Conservation (phyloP, 495 filamentous ascomycete species). For the Tuber aestivum region DNA sequence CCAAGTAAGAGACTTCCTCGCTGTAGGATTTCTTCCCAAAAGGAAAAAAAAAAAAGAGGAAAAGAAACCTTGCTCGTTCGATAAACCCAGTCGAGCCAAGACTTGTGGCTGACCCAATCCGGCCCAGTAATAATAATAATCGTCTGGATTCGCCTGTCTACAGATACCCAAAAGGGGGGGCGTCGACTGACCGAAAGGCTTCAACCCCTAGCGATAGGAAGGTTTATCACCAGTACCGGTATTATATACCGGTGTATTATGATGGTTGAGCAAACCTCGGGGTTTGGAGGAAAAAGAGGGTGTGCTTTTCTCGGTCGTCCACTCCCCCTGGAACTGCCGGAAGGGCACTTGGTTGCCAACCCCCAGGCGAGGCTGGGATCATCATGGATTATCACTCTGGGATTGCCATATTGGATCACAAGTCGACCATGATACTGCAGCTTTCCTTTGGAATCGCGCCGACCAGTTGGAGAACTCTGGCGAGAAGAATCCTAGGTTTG, state of each 20-base stretch:
- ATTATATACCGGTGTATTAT: too few species aligned
- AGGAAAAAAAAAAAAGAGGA: background rate
- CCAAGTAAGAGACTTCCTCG: background rate
- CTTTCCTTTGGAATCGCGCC: background rate
- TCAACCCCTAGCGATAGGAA: background rate
- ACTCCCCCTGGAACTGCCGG: background rate
- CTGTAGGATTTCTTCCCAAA: background rate
- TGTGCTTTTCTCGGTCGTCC: background rate
- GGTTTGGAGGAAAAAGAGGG: background rate
- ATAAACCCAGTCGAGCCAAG: slow-evolving; percentile 2
- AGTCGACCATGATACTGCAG: background rate
- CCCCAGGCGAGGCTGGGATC: background rate
- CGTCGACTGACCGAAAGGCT: background rate
- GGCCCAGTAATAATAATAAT: background rate
- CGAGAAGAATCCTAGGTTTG: background rate
- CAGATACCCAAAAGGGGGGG: background rate
- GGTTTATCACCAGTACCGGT: background rate
- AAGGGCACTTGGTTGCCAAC: background rate
- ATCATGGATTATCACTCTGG: background rate
- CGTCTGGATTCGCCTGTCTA: background rate
- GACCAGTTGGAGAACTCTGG: background rate
- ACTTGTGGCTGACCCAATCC: background rate
- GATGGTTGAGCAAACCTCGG: background rate
- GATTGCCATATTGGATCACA: background rate
- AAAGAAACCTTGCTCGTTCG: background rate